phyloP scores from a whole-genome alignment of 2,329 filamentous ascomycete species.

The Talaromyces albobiverticillius region DNA sequence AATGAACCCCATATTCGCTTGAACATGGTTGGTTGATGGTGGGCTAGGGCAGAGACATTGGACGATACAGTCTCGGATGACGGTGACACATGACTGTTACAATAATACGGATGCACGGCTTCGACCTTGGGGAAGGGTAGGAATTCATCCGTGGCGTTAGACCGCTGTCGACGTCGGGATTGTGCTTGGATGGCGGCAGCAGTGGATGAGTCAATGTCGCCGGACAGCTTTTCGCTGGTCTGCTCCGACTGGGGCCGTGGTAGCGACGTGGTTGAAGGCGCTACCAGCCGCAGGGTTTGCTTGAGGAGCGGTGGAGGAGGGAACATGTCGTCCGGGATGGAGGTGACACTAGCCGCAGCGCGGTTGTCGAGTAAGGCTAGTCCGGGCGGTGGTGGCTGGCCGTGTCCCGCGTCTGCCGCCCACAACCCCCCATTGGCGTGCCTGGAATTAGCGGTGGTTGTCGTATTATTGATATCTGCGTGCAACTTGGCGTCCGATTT shows the following conservation, averaged over 20 bases:
- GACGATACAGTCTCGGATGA: constrained; percentile 5
- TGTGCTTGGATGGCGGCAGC: constrained; percentile 37
- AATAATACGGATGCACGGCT: constrained; percentile 29
- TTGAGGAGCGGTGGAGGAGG: constrained; percentile 20
- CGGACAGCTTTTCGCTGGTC: constrained; percentile 20
- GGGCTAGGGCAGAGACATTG: neutral
- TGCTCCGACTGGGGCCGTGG: constrained; percentile 26
- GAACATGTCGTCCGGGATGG: constrained; percentile 26
- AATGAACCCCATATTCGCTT: constrained; percentile 15
- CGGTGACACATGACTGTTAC: constrained; percentile 20
- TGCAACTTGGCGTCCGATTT: constrained; percentile 36
- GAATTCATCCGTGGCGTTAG: constrained; percentile 25
- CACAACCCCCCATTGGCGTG: neutral
- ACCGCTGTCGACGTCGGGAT: constrained; percentile 30
- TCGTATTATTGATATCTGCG: constrained; percentile 18
- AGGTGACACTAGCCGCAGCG: constrained; percentile 14
- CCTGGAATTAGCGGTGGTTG: neutral
- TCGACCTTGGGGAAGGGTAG: constrained; percentile 24
- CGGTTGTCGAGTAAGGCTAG: constrained; percentile 2
- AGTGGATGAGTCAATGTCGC: constrained; percentile 31
- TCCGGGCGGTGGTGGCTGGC: neutral
- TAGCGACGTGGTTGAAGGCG: constrained; percentile 34
- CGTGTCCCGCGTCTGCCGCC: constrained; percentile 3
- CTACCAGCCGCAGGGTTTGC: constrained; percentile 35
- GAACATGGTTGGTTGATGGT: constrained; percentile 10